A percentile compares a stretch with the other conserved stretches of the same genome.
Conservation (phyloP, 2,329 filamentous ascomycete species). For the Metarhizium anisopliae region DNA sequence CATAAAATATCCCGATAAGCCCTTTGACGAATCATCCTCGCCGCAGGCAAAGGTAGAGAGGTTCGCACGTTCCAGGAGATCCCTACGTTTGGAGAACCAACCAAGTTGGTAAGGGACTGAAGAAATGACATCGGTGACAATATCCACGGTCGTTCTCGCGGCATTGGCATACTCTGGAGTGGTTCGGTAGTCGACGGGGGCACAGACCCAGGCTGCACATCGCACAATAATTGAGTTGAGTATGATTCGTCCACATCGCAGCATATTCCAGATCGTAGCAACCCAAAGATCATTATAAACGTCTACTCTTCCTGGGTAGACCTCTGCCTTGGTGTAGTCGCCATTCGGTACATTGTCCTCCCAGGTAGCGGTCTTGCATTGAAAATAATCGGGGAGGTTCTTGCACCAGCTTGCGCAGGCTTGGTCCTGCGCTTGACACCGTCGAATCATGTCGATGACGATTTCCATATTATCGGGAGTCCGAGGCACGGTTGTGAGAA, state of each 20-base stretch:
- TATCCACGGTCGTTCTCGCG: slow-evolving; percentile 39
- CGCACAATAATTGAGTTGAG: slow-evolving; percentile 47
- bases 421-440: slow-evolving; percentile 42
- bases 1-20: slow-evolving; percentile 48
- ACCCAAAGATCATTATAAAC: slow-evolving; percentile 51
- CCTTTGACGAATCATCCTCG: slow-evolving; percentile 40
- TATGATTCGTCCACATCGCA: slow-evolving; percentile 43
- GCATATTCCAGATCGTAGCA: slow-evolving; percentile 48
- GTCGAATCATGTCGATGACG: slow-evolving; percentile 42
- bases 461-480: slow-evolving; percentile 41
- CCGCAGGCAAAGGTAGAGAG: slow-evolving; percentile 40
- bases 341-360: slow-evolving; percentile 42
- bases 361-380: slow-evolving; percentile 46
- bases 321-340: slow-evolving; percentile 44
- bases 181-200: slow-evolving; percentile 52
- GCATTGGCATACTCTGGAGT: slow-evolving; percentile 52
- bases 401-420: slow-evolving; percentile 43
- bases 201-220: slow-evolving; percentile 51
- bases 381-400: slow-evolving; percentile 39
- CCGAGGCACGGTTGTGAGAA: slow-evolving; percentile 37
- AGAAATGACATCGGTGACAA: slow-evolving; percentile 50
- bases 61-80: slow-evolving; percentile 29
- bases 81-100: slow-evolving; percentile 41
- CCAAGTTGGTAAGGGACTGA: slow-evolving; percentile 54
- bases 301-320: slow-evolving; percentile 52